Percentiles rank a stretch among this genome's conserved stretches.
These are phyloP conservation scores for Monilinia aucupariae DNA, from an alignment of 2,329 filamentous ascomycete species.

Conservation along the genomic window DNA sequence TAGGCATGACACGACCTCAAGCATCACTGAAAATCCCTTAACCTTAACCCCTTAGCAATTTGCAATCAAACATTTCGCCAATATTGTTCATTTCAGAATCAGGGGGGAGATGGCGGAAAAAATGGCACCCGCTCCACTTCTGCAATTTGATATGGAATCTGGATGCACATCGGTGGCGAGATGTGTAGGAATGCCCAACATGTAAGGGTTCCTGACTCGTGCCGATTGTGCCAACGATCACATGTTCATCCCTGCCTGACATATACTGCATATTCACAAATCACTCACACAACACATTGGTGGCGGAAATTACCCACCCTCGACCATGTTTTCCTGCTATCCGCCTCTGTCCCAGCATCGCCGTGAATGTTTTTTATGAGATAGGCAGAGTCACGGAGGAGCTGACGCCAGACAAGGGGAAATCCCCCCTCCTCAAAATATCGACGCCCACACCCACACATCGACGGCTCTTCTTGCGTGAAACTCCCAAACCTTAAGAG, in stretches of 20 bases:
- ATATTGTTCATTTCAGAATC: conserved; percentile 2
- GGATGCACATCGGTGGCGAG: conserved; percentile 8
- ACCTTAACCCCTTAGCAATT: not conserved
- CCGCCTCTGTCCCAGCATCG: not conserved
- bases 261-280: not conserved
- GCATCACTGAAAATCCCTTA: not conserved
- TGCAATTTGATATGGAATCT: conserved; percentile 4
- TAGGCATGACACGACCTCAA: conserved; percentile 1
- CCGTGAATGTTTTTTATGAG: not conserved
- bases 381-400: not conserved
- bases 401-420: not conserved
- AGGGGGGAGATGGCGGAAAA: conserved; percentile 1
- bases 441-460: not conserved
- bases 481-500: not conserved
- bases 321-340: not conserved
- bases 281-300: not conserved
- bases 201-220: conserved; percentile 12
- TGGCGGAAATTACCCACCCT: not conserved
- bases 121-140: not conserved
- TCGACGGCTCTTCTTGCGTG: not conserved
- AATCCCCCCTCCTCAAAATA: not conserved
- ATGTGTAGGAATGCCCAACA: conserved; percentile 9
- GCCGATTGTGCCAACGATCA: conserved; percentile 5
- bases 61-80: not conserved
- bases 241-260: conserved; percentile 5